phyloP scores from a whole-genome alignment of 2,329 filamentous ascomycete genomes.

The Penicillium sp. region DNA sequence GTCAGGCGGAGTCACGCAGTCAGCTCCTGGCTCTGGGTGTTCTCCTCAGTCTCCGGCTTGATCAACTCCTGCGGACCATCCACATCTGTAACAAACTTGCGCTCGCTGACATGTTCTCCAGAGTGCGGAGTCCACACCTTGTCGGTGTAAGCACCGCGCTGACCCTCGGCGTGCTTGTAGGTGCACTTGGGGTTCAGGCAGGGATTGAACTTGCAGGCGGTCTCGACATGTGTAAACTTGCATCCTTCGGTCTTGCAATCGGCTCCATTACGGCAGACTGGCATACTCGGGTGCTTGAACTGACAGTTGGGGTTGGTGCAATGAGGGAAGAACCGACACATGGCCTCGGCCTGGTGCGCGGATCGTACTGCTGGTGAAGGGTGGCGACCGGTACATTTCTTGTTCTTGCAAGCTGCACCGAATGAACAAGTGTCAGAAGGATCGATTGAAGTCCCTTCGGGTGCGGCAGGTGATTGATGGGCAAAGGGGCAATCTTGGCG shows the following conservation, averaged over 20 bases:
- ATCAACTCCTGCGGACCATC: slow-evolving; percentile 67
- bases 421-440: slow-evolving; percentile 77
- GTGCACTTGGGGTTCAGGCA: slow-evolving; percentile 85
- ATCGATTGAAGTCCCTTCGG: slow-evolving; percentile 73
- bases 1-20: slow-evolving; percentile 32
- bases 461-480: slow-evolving; percentile 88
- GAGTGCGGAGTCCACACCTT: slow-evolving; percentile 77
- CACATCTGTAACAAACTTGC: slow-evolving; percentile 75
- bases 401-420: slow-evolving; percentile 90
- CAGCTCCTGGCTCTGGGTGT: slow-evolving; percentile 31
- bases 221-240: slow-evolving; percentile 84
- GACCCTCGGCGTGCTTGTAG: slow-evolving; percentile 88
- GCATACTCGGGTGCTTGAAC: slow-evolving; percentile 85
- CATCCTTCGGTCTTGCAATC: slow-evolving; percentile 79
- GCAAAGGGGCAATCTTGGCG: slow-evolving; percentile 89
- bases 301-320: slow-evolving; percentile 84
- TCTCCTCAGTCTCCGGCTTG: slow-evolving; percentile 54
- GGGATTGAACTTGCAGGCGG: slow-evolving; percentile 84
- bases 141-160: slow-evolving; percentile 78
- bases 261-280: slow-evolving; percentile 84
- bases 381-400: slow-evolving; percentile 87
- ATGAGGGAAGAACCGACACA: slow-evolving; percentile 89
- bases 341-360: slow-evolving; percentile 75
- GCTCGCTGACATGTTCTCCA: slow-evolving; percentile 75
- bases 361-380: slow-evolving; percentile 81